Base-by-base conservation (phyloP, 2,329 filamentous ascomycete species). In the Rasamsonia emersonii region DNA sequence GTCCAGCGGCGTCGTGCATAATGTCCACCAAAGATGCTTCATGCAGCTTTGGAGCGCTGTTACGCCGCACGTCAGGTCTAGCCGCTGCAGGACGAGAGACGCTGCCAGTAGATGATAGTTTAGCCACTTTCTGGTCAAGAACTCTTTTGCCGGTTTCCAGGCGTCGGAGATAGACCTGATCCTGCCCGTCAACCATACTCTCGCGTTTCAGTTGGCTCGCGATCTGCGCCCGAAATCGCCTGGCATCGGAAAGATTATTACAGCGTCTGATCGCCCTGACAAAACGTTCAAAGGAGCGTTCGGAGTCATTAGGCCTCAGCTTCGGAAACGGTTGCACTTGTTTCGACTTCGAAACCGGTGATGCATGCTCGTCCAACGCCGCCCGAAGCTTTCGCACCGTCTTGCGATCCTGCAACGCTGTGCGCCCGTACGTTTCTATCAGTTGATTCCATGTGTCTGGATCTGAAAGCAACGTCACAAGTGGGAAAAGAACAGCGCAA, bases 401-500 rank as follows among this genome's bases (percentile, higher is more conserved):
- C 41, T 93, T 96, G 21, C 93, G 77, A 55, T 98, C 93, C 57
- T 96, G 91, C 24, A 98, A 70, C 65, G 93, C 81, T 16, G 82
- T 81, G 30, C 84, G 79, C 11, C 86, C 79, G 58, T 82, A 86
- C 35, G 80, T 88, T 58, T 96, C 89, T 71, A 96, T 86, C 38
- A 94, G 61, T 56, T 95, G 88, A 50, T 98, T 96, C 89, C 89
- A 98, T 6, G 82, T 93, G 62, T 98, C 93, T 1, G 93, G 88
- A 46, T 98, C 89, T 4, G 84, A 76, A 11, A 98, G 65, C 40
- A 86, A 67, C 47, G 81, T 77, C 52, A 95, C 70, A 14, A 93
- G 65, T 1, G 91, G 91, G 24, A 77, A 79, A 21, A 98, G 65
- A 23, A 98, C 79, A n/a, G 86, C 85, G 57, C 91, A 95, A 14